A percentile compares a stretch with the other conserved stretches of the same genome.
phyloP scores from a whole-genome alignment of 2,329 filamentous ascomycete species.

The Hypoxylon sp. region DNA sequence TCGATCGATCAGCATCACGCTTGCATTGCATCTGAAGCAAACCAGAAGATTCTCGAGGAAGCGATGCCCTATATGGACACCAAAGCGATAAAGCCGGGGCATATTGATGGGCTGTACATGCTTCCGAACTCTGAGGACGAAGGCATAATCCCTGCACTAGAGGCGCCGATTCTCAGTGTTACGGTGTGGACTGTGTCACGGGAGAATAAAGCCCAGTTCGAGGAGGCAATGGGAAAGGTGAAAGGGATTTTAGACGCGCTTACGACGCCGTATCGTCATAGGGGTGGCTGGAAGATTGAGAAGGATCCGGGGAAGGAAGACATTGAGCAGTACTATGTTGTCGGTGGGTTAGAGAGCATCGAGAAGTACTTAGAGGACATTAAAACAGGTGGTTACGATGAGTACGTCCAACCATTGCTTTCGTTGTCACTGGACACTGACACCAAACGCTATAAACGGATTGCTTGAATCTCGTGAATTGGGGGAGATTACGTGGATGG shows the following conservation, averaged over 20 bases:
- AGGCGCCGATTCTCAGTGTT: conserved; percentile 37
- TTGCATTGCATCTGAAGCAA: conserved; percentile 39
- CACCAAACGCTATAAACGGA: conserved; percentile 21
- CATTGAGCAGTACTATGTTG: conserved; percentile 41
- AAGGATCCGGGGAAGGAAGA: conserved; percentile 40
- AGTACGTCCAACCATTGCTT: conserved; percentile 1
- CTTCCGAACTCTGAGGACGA: conserved; percentile 9
- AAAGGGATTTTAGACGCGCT: conserved; percentile 12
- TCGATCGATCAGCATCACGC: conserved; percentile 42
- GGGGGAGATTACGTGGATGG: not conserved
- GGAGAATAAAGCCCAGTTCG: conserved; percentile 25
- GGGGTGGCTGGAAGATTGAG: conserved; percentile 46
- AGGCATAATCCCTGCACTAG: not conserved
- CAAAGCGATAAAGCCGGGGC: conserved; percentile 2
- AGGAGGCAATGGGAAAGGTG: conserved; percentile 29
- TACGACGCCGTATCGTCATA: conserved; percentile 28
- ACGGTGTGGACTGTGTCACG: conserved; percentile 26
- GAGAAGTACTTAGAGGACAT: conserved; percentile 4
- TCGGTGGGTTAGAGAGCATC: conserved; percentile 37
- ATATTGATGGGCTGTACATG: conserved; percentile 4
- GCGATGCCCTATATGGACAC: conserved; percentile 12
- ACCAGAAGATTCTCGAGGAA: conserved; percentile 25
- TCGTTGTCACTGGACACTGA: conserved; percentile 5
- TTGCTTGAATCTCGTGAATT: conserved; percentile 7
- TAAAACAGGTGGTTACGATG: conserved; percentile 2